Evolutionary conservation across 257 asterid genomes (phyloP).

Genomic region (Plantago ovata): DNA sequence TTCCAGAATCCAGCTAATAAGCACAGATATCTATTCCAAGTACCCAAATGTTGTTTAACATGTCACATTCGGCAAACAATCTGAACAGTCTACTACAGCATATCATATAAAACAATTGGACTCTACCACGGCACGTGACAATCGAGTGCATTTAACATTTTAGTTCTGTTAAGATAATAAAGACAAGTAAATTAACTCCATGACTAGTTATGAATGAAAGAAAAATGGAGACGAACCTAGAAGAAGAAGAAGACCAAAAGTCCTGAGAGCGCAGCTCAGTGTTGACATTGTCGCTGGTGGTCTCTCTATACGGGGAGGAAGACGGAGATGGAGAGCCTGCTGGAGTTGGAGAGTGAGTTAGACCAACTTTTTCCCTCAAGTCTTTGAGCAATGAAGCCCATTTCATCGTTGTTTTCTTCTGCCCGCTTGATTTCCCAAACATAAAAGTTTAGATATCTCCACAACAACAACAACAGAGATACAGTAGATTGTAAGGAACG

Average conservation of each 20-base stretch:
- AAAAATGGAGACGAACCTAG: constrained; percentile 51
- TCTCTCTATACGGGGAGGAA: constrained; percentile 55
- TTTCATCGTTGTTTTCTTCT: constrained; percentile 76
- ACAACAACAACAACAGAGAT: too few species aligned
- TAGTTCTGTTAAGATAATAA: not conserved
- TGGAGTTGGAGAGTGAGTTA: constrained; percentile 58
- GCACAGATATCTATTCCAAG: not conserved
- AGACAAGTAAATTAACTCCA: not conserved
- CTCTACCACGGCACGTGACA: constrained; percentile 5
- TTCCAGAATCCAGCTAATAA: not conserved
- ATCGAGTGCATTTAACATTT: not conserved
- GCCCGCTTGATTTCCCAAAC: constrained; percentile 56
- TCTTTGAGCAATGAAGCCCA: constrained; percentile 98
- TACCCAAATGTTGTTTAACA: not conserved
- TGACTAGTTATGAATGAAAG: not conserved
- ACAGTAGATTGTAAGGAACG: too few species aligned
- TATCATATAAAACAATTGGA: constrained; percentile 2
- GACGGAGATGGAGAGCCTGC: constrained; percentile 42
- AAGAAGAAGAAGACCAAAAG: constrained; percentile 53
- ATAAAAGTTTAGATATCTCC: constrained; percentile 12
- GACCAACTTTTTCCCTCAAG: constrained; percentile 93
- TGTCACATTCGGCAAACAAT: constrained; percentile 11
- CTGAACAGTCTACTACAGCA: not conserved
- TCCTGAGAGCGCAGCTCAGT: constrained; percentile 44
- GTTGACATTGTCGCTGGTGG: constrained; percentile 35